phyloP scores from a whole-genome alignment of 116 monocot genomes.

The Dioscorea cayenensis region DNA sequence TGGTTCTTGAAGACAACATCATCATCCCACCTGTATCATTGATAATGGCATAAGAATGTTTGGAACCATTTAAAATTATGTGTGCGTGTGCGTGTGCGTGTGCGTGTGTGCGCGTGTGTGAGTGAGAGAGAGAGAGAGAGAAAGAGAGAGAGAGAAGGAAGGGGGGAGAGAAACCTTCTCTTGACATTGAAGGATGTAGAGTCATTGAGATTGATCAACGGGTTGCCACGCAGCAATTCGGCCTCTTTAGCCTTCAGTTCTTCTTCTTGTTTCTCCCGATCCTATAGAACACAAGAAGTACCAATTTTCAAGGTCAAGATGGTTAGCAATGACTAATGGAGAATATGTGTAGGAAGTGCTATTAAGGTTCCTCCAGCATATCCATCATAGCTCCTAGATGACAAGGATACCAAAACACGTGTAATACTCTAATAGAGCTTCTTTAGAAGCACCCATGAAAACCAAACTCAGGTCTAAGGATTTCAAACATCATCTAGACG shows the following conservation, averaged over 20 bases:
- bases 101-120: background rate
- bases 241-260: slow-evolving; percentile 84
- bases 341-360: too few relatives aligned
- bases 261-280: slow-evolving; percentile 71
- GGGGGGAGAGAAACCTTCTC: slow-evolving; percentile 51
- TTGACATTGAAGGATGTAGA: slow-evolving; percentile 75
- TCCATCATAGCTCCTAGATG: too few relatives aligned
- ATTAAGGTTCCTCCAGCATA: too few relatives aligned
- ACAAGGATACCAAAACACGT: too few relatives aligned
- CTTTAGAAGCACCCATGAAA: too few relatives aligned
- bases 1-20: slow-evolving; percentile 97
- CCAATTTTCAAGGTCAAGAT: too few relatives aligned
- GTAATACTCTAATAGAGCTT: too few relatives aligned
- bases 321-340: too few relatives aligned
- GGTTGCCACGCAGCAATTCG: slow-evolving; percentile 86
- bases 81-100: too few relatives aligned
- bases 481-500: too few relatives aligned
- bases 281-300: slow-evolving; percentile 26
- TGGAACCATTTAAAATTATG: background rate
- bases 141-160: too few relatives aligned
- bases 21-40: slow-evolving; percentile 79
- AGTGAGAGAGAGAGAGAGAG: background rate
- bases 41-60: background rate
- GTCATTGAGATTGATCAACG: slow-evolving; percentile 73
- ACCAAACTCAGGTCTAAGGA: too few relatives aligned